Conservation (phyloP, 768 basidiomycete genomes). For the Xerocomus brunneocitrinus region DNA sequence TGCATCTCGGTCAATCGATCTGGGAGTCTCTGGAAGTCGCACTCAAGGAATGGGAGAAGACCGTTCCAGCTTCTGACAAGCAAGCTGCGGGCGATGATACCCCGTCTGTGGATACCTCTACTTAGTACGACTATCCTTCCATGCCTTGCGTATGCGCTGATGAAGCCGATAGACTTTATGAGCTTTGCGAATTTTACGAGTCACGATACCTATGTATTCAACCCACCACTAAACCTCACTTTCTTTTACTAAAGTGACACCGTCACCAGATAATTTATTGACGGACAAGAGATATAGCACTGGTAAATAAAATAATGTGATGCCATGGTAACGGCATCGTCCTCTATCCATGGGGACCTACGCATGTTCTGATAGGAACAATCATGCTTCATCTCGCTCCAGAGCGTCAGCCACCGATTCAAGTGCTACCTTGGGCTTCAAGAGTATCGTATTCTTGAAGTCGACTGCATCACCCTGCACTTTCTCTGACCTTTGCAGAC, state of each 20-base stretch:
- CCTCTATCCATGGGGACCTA: neutral
- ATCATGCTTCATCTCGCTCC: conserved; percentile 25
- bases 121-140: conserved; percentile 8
- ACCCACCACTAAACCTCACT: no score
- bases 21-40: conserved; percentile 75
- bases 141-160: neutral
- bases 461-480: conserved; percentile 37
- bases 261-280: conserved; percentile 22
- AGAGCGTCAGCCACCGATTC: conserved; percentile 29
- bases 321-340: conserved; percentile 7
- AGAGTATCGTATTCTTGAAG: conserved; percentile 45
- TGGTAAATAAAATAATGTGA: conserved; percentile 28
- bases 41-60: conserved; percentile 62
- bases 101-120: conserved; percentile 22
- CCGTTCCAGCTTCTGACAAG: conserved; percentile 18
- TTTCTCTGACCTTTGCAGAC: conserved; percentile 40
- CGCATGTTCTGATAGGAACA: neutral
- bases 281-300: conserved; percentile 5
- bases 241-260: conserved; percentile 4
- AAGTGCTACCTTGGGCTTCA: conserved; percentile 55
- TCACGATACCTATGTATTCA: no score
- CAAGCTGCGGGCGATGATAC: conserved; percentile 19
- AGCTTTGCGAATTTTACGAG: neutral
- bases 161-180: neutral
- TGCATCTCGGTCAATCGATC: conserved; percentile 58